Conservation (phyloP, 768 basidiomycete species). For the Boletus insuetus region DNA sequence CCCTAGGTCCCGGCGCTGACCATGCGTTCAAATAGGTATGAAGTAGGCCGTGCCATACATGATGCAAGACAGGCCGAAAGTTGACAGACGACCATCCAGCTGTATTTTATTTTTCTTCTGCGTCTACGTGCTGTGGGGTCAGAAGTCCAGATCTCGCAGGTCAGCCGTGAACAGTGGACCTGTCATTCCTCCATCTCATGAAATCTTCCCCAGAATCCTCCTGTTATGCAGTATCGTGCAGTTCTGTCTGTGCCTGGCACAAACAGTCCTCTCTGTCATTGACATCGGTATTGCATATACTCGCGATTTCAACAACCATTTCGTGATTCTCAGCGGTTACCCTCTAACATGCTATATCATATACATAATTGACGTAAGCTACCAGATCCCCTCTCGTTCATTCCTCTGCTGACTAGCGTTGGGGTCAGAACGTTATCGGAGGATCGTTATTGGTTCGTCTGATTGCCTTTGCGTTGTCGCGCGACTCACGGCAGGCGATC, state of each 20-base stretch:
- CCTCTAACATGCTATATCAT: slow-evolving; percentile 14
- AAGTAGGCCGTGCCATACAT: slow-evolving; percentile 5
- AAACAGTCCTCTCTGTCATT: neutral
- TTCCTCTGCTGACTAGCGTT: neutral
- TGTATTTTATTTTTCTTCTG: slow-evolving; percentile 20
- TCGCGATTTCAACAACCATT: neutral
- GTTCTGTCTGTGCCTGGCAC: slow-evolving; percentile 14
- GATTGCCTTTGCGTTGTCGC: neutral
- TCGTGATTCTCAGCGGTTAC: neutral
- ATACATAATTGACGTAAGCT: slow-evolving; percentile 18
- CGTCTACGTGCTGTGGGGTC: slow-evolving; percentile 16
- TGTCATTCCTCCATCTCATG: neutral
- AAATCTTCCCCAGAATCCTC: slow-evolving; percentile 2
- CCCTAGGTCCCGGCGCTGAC: neutral
- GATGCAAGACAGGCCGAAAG: neutral
- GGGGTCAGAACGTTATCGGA: slow-evolving; percentile 13
- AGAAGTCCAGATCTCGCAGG: slow-evolving; percentile 3
- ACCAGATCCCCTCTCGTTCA: neutral
- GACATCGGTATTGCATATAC: neutral
- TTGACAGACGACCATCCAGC: slow-evolving; percentile 1
- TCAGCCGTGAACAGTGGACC: neutral
- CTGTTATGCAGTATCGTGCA: slow-evolving; percentile 12
- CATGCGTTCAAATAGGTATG: slow-evolving; percentile 7
- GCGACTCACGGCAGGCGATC: neutral
- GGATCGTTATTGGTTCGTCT: slow-evolving; percentile 17